Evolutionary conservation across 148 eudicot species (phyloP), one percentile per base, ranked within the genome.

Genomic region (Salicornia ramosissima): DNA sequence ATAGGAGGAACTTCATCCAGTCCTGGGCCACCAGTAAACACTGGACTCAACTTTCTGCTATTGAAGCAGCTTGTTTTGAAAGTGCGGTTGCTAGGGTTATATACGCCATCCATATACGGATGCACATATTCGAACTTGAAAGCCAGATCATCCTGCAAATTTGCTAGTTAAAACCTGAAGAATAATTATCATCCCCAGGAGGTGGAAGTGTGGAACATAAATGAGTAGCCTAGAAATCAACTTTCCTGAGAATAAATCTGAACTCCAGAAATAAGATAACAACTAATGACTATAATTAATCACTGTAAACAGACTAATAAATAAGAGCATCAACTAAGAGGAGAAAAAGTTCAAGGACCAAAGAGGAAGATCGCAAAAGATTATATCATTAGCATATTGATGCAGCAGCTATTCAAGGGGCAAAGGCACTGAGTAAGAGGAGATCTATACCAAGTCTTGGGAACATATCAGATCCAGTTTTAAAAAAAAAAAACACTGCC

Each of bases 11-110:
- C 96, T 85, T 93, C 98, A 25, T 93, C 98, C 57, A 86, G 79
- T 74, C 98, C 96, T 52, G 98, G 95, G 70, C 96, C 98, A 36
- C 98, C 96, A 2, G 98, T 93, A 77, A 93, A 93, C 67, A 93
- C 95, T 45, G 98, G 98, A 69, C 98, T 90, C 71, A 90, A 59
- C 82, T 90, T 93, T 75, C 96, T 83, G 86, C 97, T 89, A 74
- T 95, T 95, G 74, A 95, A 95, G 86, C 89, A 84, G 78, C 89
- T 88, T 42, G 90, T 51, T 36, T 83, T 83, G 64, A 95, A 77
- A 54, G 90, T 82, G 50, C 99, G 99, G 64, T 91, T 91, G 64
- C 86, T 89, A 62, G 93, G 78, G 78, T 82, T 80, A 49, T 82
- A 65, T 46, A 95, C 80, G 72, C 99, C 99, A 81, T 89, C 97